Base-by-base conservation (phyloP, 306 rosid species). In the Gastrolobium bilobum region DNA sequence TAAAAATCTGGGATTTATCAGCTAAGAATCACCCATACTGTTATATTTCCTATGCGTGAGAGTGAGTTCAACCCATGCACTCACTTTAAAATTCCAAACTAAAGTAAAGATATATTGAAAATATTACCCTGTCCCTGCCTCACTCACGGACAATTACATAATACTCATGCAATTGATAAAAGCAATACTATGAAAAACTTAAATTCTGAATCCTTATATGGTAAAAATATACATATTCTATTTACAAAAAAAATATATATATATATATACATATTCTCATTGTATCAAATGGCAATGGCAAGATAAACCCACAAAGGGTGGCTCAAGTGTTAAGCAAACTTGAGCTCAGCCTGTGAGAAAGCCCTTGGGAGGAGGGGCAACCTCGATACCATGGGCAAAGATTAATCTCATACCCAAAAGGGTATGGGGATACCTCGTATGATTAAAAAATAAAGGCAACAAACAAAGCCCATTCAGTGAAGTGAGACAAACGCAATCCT, bases 1-100 rank as follows among this genome's bases (percentile, higher is more conserved):
- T 33, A 60, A 59, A 77, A 37, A 58, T 53, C 68, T 53, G 40
- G 47, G 69, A 74, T 77, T 66, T 61, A 73, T 80, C 73, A 58
- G 72, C 61, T 71, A 68, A 51, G 26, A 20, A 20, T 40, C 73
- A 31, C 76, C 42, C 81, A 68, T 44, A 48, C 48, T 38, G 40
- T 8, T 51, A 64, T 64, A 48, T 43, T 68, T 79, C 71, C 74
- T 47, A 37, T 10, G 6, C 26, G 26, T 29, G 40, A 58, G 33
- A 74, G 10, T 13, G 35, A 10, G 63, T 47, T 70, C 37, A 69
- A 43, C 52, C 39, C 68, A 61, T 20, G 47, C 9, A 8, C 37
- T 61, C 68, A 20, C 61, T 76, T 75, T 39, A 60, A 76, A 82
- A 51, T 40, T 46, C 33, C 64, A 62, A 50, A 30, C 43, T 44